These are phyloP conservation scores for Cladophialophora yegresii DNA, from an alignment of 2,329 filamentous ascomycete species.

Conservation along the genomic window DNA sequence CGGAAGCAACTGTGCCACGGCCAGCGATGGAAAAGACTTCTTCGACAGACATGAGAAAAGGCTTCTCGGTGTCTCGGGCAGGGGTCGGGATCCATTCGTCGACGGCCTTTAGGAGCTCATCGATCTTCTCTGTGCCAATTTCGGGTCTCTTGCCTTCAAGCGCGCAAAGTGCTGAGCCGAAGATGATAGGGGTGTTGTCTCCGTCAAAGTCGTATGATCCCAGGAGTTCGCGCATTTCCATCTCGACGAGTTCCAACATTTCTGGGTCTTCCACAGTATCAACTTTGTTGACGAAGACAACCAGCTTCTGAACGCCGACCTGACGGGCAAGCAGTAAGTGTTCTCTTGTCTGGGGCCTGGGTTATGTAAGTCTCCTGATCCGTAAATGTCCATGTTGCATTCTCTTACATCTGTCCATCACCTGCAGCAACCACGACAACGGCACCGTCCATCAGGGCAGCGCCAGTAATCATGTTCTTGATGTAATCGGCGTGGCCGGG, in stretches of 20 bases:
- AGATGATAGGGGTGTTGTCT: slow-evolving; percentile 94
- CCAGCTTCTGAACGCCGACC: slow-evolving; percentile 96
- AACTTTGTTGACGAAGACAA: slow-evolving; percentile 99
- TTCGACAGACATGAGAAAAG: slow-evolving; percentile 98
- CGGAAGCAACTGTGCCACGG: slow-evolving; percentile 94
- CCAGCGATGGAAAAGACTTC: slow-evolving; percentile 87
- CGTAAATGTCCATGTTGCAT: background rate
- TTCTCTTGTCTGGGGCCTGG: slow-evolving; percentile 89
- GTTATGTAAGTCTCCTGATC: slow-evolving; percentile 7
- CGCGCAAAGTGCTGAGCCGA: slow-evolving; percentile 94
- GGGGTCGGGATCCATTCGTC: slow-evolving; percentile 97
- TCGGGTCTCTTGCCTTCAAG: slow-evolving; percentile 84
- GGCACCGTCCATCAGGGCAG: slow-evolving; percentile 98
- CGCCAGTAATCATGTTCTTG: slow-evolving; percentile 99
- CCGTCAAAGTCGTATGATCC: slow-evolving; percentile 93
- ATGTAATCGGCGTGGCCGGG: slow-evolving; percentile 99
- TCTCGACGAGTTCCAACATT: slow-evolving; percentile 99
- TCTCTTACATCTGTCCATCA: slow-evolving; percentile 85
- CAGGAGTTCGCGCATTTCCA: slow-evolving; percentile 99
- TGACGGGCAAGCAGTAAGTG: slow-evolving; percentile 96
- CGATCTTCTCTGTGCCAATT: slow-evolving; percentile 83
- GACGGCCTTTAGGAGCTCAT: slow-evolving; percentile 85
- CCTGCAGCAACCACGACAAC: slow-evolving; percentile 98
- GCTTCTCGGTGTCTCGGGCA: slow-evolving; percentile 91
- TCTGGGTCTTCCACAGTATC: slow-evolving; percentile 96